A percentile compares a stretch with the other conserved stretches of the same genome.
phyloP scores from a whole-genome alignment of 345 rosid genomes.

The Streptanthus diversifolius region DNA sequence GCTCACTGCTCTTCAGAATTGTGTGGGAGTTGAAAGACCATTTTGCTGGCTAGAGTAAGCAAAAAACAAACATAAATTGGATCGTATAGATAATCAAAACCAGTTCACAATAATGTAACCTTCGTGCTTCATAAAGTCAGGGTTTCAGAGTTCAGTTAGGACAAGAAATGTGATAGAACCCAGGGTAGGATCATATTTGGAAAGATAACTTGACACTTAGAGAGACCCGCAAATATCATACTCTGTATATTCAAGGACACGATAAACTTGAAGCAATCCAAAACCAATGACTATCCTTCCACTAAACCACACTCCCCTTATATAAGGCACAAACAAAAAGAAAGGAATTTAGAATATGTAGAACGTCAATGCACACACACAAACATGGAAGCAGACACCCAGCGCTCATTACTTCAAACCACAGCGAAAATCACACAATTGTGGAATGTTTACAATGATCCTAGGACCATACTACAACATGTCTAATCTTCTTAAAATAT shows the following conservation, averaged over 20 bases:
- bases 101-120: not conserved
- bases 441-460: not conserved
- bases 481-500: not conserved
- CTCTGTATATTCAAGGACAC: not conserved
- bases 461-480: not conserved
- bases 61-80: not conserved
- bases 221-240: not conserved
- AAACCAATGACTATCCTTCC: not conserved
- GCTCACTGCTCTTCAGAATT: conserved; percentile 73
- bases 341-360: not conserved
- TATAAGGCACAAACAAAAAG: not conserved
- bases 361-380: not conserved
- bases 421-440: not conserved
- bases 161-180: not conserved
- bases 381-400: not conserved
- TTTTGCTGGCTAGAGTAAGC: conserved; percentile 64
- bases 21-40: conserved; percentile 90
- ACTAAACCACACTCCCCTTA: not conserved
- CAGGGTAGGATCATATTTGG: not conserved
- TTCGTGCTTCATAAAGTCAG: not conserved
- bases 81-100: not conserved
- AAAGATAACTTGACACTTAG: not conserved
- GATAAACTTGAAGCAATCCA: not conserved
- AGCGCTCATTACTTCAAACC: not conserved
- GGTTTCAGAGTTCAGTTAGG: not conserved